phyloP scores from a whole-genome alignment of 78 protist genomes.

The Polysphondylium violaceum region DNA sequence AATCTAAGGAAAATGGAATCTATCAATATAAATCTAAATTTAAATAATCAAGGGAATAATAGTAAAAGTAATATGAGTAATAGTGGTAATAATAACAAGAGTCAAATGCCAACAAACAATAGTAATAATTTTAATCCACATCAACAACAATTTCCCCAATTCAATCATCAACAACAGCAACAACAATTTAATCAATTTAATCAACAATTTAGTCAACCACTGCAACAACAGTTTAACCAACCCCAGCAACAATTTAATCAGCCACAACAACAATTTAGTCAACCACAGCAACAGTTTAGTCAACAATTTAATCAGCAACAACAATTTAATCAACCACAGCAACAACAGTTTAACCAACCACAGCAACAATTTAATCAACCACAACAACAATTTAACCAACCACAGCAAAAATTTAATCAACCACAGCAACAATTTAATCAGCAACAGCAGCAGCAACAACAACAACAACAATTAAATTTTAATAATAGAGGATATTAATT shows the following conservation, averaged over 20 bases:
- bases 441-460: no score
- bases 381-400: no score
- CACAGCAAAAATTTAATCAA: no score
- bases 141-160: neutral
- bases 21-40: neutral
- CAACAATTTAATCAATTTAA: neutral
- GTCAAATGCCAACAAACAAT: neutral
- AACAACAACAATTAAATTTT: no score
- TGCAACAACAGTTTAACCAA: slow-evolving; percentile 2
- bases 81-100: neutral
- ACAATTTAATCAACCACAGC: no score
- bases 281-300: neutral
- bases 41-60: neutral
- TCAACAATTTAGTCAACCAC: neutral
- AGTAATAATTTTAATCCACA: neutral
- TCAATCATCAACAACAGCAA: neutral
- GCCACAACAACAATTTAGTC: neutral
- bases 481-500: no score
- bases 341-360: no score
- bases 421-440: no score
- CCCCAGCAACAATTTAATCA: neutral
- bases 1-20: neutral
- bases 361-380: no score
- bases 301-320: neutral
- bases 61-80: neutral